Percentiles rank a stretch among this genome's conserved stretches.
Conservation (phyloP, 1,139 yeast genomes). For the Hyphopichia wangnamkhiaoensis region DNA sequence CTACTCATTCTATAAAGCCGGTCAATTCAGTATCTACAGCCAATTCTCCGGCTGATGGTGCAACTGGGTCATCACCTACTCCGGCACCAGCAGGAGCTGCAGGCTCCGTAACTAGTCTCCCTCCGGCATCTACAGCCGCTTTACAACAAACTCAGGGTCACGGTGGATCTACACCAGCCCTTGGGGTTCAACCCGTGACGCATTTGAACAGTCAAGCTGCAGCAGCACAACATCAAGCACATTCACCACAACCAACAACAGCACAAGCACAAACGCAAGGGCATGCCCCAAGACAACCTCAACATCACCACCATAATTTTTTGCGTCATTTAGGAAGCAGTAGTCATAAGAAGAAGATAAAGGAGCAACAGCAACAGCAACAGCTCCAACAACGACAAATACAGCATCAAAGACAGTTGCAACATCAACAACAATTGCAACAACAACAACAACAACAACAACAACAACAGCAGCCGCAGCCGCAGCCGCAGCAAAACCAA, state of each 20-base stretch:
- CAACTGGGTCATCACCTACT: no score
- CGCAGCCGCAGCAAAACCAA: not conserved
- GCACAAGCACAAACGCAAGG: not conserved
- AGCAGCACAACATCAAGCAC: not conserved
- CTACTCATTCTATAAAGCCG: constrained; percentile 9
- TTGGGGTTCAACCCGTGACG: not conserved
- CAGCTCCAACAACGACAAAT: not conserved
- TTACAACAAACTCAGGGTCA: constrained; percentile 14
- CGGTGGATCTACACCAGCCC: constrained; percentile 19
- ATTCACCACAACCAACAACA: constrained; percentile 1
- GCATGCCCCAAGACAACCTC: constrained; percentile 2
- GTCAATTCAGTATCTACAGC: no score
- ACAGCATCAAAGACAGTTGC: not conserved
- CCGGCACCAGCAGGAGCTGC: no score
- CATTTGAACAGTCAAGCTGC: not conserved
- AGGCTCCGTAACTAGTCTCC: no score
- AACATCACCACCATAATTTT: constrained; percentile 9
- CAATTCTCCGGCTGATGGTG: no score
- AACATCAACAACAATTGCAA: not conserved
- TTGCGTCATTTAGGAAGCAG: constrained; percentile 5
- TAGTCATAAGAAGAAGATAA: constrained; percentile 6
- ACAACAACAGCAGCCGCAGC: constrained; percentile 2
- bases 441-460: constrained; percentile 1
- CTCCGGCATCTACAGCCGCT: not conserved
- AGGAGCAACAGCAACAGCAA: not conserved